Evolutionary conservation across 2,329 filamentous ascomycete species (phyloP).

Genomic region (Sclerotinia borealis): DNA sequence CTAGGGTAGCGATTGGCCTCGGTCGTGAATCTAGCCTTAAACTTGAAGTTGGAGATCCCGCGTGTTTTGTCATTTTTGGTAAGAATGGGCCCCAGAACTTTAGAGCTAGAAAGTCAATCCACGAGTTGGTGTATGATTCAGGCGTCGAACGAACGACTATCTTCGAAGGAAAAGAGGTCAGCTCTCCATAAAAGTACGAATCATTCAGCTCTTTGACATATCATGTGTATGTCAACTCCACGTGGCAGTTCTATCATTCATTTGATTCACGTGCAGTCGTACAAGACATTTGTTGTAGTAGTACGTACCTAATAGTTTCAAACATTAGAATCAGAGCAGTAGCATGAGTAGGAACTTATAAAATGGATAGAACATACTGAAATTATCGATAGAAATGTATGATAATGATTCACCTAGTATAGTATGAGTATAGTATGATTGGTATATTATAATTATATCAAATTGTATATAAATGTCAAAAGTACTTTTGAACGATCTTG

Average conservation of each 20-base stretch:
- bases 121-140: conserved; percentile 30
- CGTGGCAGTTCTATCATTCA: conserved; percentile 2
- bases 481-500: not conserved
- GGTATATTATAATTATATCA: not conserved
- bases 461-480: not conserved
- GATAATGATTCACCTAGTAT: not conserved
- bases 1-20: conserved; percentile 29
- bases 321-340: not conserved
- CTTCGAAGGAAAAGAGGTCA: conserved; percentile 19
- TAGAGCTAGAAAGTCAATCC: conserved; percentile 24
- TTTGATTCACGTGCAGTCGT: conserved; percentile 1
- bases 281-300: not conserved
- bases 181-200: not conserved
- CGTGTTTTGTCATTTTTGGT: conserved; percentile 29
- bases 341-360: not conserved
- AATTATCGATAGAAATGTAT: too few relatives aligned
- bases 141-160: conserved; percentile 24
- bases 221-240: not conserved
- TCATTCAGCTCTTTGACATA: not conserved
- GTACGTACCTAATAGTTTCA: too few relatives aligned
- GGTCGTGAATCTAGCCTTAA: conserved; percentile 14
- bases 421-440: not conserved
- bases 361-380: not conserved
- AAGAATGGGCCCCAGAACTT: conserved; percentile 17
- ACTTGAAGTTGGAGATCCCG: conserved; percentile 23